Base-by-base conservation (phyloP, 169 alveolate species). In the Plasmodium billcollinsi region DNA sequence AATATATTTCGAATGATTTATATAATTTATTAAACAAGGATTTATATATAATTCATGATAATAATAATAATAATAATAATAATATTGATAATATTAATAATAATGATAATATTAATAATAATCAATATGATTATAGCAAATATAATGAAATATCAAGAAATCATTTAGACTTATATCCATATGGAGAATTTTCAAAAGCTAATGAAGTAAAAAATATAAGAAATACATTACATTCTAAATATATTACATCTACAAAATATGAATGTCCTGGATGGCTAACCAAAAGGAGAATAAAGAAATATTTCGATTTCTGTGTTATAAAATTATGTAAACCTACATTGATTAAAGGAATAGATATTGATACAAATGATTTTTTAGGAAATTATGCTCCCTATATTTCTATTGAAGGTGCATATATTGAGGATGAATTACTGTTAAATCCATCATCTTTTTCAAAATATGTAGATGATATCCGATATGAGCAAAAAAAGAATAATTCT, bases 201-300 rank as follows among this genome's bases (percentile, higher is more conserved):
- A 33, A 24, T 54, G 86, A 45, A 20, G 71, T 24, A 24, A 56
- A 20, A 5, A 73, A 6, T 2, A 14, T 29, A 2, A 24, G 52
- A 21, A 33, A 18, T 43, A 71, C 29, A 29, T 18, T 21, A 18
- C 29, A 54, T 29, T 20, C 12, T 11, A 21, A 45, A 54, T 73
- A 4, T 2, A 14, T 20, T 9, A 43, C 14, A 24, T 9, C 62
- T 26, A 58, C 11, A 29, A 39, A 56, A 14, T 12, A 50, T 47
- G 88, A 71, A 61, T 86, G 92, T 33, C 88, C 88, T 5, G 95
- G 95, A n/a, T 92, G 95, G 95, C 59, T 78, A 56, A 88, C 95
- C 21, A 92, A 93, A 72, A 88, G 95, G 20, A 86, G 94, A 54
- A 73, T 92, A 54, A 88, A 69, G 29, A 92, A 92, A 72, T 76